Evolutionary conservation across 345 rosid species (phyloP).

Genomic region (Bruguiera sexangula): DNA sequence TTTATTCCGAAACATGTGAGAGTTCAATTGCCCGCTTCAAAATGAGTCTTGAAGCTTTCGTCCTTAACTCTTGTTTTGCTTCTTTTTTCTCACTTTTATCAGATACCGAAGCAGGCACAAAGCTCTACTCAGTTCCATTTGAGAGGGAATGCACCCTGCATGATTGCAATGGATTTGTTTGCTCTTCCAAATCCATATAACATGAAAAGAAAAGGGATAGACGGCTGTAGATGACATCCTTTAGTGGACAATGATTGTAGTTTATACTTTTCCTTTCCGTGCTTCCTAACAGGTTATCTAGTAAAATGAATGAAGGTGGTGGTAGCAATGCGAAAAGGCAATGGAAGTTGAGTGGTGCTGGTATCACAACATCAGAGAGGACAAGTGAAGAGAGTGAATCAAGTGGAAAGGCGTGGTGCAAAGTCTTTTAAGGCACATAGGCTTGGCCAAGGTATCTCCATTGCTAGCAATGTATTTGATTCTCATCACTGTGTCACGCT

Average conservation of each 20-base stretch:
- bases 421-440: slow-evolving; percentile 73
- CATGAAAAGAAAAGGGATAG: not conserved
- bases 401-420: slow-evolving; percentile 53
- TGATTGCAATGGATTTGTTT: no score
- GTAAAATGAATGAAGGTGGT: slow-evolving; percentile 55
- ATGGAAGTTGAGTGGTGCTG: slow-evolving; percentile 59
- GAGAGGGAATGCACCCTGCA: no score
- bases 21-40: slow-evolving; percentile 1
- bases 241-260: not conserved
- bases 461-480: slow-evolving; percentile 37
- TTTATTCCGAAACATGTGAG: not conserved
- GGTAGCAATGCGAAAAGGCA: slow-evolving; percentile 53
- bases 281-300: slow-evolving; percentile 52
- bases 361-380: slow-evolving; percentile 58
- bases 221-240: not conserved
- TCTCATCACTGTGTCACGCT: not conserved
- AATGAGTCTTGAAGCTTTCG: not conserved
- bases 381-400: slow-evolving; percentile 65
- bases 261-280: not conserved
- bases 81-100: no score
- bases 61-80: not conserved
- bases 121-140: no score
- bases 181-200: not conserved
- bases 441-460: slow-evolving; percentile 57
- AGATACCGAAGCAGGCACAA: not conserved